Conservation (phyloP, 192 early-diverging fungal species). For the Kappamyces sp. region DNA sequence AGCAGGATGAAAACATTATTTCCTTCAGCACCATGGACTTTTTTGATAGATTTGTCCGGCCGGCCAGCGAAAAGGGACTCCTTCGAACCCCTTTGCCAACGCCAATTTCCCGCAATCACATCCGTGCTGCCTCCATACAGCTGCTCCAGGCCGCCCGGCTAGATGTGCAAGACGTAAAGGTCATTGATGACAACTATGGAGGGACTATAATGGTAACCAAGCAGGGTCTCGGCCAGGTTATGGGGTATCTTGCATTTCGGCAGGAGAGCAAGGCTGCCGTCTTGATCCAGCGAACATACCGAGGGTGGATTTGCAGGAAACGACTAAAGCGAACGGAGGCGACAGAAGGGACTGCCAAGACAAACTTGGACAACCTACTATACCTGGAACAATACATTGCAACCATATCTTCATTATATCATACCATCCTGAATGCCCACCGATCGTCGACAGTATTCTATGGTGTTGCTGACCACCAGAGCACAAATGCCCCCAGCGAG, state of each 20-base stretch:
- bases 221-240: slow-evolving; percentile 1
- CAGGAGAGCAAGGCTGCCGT: slow-evolving; percentile 20
- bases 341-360: slow-evolving; percentile 1
- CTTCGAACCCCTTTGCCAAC: slow-evolving; percentile 10
- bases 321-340: not conserved
- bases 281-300: slow-evolving; percentile 27
- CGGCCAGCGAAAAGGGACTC: slow-evolving; percentile 5
- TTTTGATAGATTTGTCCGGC: slow-evolving; percentile 16
- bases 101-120: slow-evolving; percentile 5
- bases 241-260: not conserved
- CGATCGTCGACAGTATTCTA: slow-evolving; percentile 13
- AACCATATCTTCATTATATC: slow-evolving; percentile 33
- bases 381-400: slow-evolving; percentile 30
- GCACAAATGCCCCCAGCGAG: slow-evolving; percentile 18
- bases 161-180: not conserved
- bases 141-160: slow-evolving; percentile 7
- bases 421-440: slow-evolving; percentile 30
- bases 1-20: slow-evolving; percentile 2
- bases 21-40: slow-evolving; percentile 17
- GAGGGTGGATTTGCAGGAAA: slow-evolving; percentile 9
- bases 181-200: slow-evolving; percentile 15
- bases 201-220: slow-evolving; percentile 8
- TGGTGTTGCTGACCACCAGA: not conserved
- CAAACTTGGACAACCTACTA: not conserved
- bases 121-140: not conserved